Base-by-base conservation (phyloP, 257 asterid species). In the Misopates orontium region DNA sequence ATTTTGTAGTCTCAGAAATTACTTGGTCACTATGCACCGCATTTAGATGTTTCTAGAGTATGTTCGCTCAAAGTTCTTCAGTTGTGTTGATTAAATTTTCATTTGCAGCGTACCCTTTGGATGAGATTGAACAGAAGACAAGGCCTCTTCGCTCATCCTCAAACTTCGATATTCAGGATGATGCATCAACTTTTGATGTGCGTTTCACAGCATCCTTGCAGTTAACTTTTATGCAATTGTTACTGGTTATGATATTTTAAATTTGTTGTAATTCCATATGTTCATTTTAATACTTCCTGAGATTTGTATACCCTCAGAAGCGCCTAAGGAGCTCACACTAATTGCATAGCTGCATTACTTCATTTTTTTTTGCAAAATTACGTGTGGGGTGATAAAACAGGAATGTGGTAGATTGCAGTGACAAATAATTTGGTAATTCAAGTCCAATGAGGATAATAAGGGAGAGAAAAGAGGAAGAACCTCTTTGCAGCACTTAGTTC, bases 31-130 rank as follows among this genome's bases (percentile, higher is more conserved):
- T 49, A 4, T n/a, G 21, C 4, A 49, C 9, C 1, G 42, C 42
- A 36, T 19, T 14, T 14, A 8, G 42, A 56, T 15, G 5, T 5
- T 56, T 36, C 16, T 56, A 24, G 60, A 14, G 16, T 66, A 40
- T 48, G 19, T 50, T 58, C 45, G 14, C 55, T 32, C 24, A 39
- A 67, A 36, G 32, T 25, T 60, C 0, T 56, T 50, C 60, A 55
- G 20, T 49, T 60, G 45, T 41, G 71, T 19, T 70, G 8, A 53
- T 20, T n/a, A 13, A n/a, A 28, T 4, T 22, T 74, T 60, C 69
- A 18, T 71, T 53, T 74, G 80, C 90, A 91, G 98, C 95, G 31
- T 86, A 81, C 81, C 67, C 95, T 14, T 22, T 76, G 56, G 81
- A 78, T 21, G 89, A 80, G 53, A 72, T 80, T 50, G 84, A 59